Conservation (phyloP, 192 early-diverging fungal genomes). For the Phycomyces blakesleeanus region DNA sequence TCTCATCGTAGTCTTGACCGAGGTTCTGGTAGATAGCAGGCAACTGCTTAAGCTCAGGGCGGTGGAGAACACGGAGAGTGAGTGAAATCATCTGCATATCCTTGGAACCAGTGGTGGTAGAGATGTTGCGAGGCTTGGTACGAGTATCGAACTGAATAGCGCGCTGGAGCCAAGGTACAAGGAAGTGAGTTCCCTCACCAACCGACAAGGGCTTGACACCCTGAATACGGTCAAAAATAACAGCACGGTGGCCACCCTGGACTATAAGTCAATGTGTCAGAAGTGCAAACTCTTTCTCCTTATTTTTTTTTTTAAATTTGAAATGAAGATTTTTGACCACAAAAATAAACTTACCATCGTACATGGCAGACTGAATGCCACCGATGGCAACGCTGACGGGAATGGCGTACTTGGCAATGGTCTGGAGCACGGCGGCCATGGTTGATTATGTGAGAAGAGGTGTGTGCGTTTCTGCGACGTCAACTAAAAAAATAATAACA, state of each 20-base stretch:
- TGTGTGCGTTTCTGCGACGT: background rate
- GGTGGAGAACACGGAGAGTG: slow-evolving; percentile 88
- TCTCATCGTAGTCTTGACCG: slow-evolving; percentile 95
- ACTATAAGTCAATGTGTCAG: slow-evolving; percentile 48
- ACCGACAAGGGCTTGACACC: slow-evolving; percentile 80
- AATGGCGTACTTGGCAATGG: slow-evolving; percentile 76
- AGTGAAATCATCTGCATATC: slow-evolving; percentile 99
- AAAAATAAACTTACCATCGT: slow-evolving; percentile 71
- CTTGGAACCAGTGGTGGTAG: slow-evolving; percentile 98
- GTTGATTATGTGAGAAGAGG: slow-evolving; percentile 5
- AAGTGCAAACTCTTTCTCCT: background rate
- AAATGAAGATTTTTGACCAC: background rate
- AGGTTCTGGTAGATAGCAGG: slow-evolving; percentile 85
- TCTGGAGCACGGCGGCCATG: slow-evolving; percentile 57
- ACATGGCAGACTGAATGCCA: slow-evolving; percentile 81
- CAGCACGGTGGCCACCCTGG: slow-evolving; percentile 92
- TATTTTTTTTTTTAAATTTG: too few species aligned
- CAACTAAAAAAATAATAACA: slow-evolving; percentile 1
- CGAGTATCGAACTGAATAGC: slow-evolving; percentile 90
- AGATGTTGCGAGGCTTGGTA: slow-evolving; percentile 93
- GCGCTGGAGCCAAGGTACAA: slow-evolving; percentile 95
- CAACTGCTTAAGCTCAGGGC: slow-evolving; percentile 74
- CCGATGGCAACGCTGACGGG: slow-evolving; percentile 67
- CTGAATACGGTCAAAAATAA: slow-evolving; percentile 93
- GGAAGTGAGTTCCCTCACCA: slow-evolving; percentile 95